Conservation (phyloP, 2,329 filamentous ascomycete genomes). For the Pseudodiploospora longispora region DNA sequence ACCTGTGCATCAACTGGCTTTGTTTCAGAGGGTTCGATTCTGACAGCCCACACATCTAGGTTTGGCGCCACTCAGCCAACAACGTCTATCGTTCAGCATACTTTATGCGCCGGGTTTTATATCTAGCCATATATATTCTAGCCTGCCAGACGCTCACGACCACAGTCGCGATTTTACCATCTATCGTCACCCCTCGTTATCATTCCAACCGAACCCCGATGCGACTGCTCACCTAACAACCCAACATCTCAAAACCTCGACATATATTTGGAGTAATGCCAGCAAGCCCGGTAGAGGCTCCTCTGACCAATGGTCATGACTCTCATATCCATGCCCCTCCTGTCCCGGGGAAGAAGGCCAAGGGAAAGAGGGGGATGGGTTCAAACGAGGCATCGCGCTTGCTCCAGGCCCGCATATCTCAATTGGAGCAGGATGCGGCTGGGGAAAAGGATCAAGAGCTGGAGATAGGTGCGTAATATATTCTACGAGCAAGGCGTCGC, state of each 20-base stretch:
- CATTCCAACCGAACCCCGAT: too few relatives aligned
- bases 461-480: constrained; percentile 68
- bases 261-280: constrained; percentile 25
- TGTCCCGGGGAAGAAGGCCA: constrained; percentile 62
- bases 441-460: constrained; percentile 92
- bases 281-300: constrained; percentile 32
- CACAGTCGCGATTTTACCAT: too few relatives aligned
- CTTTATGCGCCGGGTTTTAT: too few relatives aligned
- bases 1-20: constrained; percentile 1
- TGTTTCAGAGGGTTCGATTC: constrained; percentile 4
- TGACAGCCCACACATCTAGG: constrained; percentile 1
- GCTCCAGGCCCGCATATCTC: constrained; percentile 86
- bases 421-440: constrained; percentile 86
- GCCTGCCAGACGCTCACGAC: too few relatives aligned
- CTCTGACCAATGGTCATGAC: constrained; percentile 34
- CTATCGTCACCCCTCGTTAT: too few relatives aligned
- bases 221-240: neutral
- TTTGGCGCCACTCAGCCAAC: constrained; percentile 1
- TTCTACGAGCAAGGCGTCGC: neutral
- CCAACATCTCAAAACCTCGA: constrained; percentile 8
- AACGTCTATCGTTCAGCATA: too few relatives aligned
- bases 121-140: too few relatives aligned
- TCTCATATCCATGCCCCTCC: constrained; percentile 29
- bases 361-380: constrained; percentile 77
- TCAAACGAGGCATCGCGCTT: constrained; percentile 86